Evolutionary conservation across 345 rosid genomes (phyloP).

Genomic region (Salix dunnii): DNA sequence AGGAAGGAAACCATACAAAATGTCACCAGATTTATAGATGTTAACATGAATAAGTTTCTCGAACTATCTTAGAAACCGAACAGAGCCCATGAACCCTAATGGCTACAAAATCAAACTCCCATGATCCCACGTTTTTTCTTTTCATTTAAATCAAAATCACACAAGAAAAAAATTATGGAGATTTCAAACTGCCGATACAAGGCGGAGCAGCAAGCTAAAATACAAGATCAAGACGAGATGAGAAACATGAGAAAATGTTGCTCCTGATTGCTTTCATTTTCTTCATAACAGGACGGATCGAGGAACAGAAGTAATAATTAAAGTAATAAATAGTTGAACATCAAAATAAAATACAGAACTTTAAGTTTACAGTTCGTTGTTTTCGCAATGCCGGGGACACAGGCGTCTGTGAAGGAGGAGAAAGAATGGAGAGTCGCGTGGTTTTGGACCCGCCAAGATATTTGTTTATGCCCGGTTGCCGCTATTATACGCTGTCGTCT

Average conservation of each 20-base stretch:
- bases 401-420: neutral
- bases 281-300: neutral
- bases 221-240: neutral
- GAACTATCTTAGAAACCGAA: neutral
- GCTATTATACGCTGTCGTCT: neutral
- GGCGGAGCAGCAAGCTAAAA: neutral
- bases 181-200: neutral
- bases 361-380: neutral
- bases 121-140: neutral
- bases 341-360: neutral
- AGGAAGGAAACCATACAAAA: neutral
- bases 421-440: neutral
- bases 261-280: neutral
- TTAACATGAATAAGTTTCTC: neutral
- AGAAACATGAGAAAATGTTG: neutral
- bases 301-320: neutral
- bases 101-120: neutral
- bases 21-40: neutral
- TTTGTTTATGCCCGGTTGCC: neutral
- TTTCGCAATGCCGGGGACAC: neutral
- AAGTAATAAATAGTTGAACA: neutral
- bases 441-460: neutral
- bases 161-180: neutral
- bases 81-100: neutral
- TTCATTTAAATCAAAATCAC: neutral